Percentiles rank a stretch among this genome's conserved stretches.
Evolutionary conservation across 2,329 filamentous ascomycete genomes (phyloP).

Genomic region (Sclerotinia trifoliorum): DNA sequence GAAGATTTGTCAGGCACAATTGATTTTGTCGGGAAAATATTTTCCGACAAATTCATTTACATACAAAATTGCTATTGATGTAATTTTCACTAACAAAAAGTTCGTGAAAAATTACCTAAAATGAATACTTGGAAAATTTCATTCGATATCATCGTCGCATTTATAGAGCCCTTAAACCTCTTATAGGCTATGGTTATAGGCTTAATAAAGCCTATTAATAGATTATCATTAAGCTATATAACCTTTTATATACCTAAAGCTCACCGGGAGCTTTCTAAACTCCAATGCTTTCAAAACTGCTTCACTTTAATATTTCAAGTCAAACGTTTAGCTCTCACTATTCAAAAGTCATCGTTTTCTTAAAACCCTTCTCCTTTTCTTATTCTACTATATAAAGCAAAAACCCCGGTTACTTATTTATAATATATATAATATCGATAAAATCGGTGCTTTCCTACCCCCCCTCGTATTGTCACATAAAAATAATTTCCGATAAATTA

Average conservation of each 20-base stretch:
- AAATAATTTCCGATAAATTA: background rate
- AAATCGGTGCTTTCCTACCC: background rate
- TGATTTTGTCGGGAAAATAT: background rate
- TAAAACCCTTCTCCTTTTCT: background rate
- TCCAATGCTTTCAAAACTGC: background rate
- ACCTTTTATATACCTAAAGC: background rate
- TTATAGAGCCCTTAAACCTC: background rate
- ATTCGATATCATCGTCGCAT: background rate
- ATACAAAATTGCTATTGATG: background rate
- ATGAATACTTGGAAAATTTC: background rate
- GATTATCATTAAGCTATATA: background rate
- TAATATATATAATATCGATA: background rate
- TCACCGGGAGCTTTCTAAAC: background rate
- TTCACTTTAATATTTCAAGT: background rate
- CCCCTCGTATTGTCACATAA: background rate
- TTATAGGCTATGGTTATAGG: background rate
- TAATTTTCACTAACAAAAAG: background rate
- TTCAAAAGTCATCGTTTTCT: background rate
- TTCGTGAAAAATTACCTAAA: background rate
- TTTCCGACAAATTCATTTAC: slow-evolving; percentile 1
- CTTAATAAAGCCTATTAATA: background rate
- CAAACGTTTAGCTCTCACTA: background rate
- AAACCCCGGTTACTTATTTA: background rate
- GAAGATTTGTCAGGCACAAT: background rate
- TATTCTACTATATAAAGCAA: background rate